phyloP scores from a whole-genome alignment of 345 rosid genomes.

The Pelargonium nanum region DNA sequence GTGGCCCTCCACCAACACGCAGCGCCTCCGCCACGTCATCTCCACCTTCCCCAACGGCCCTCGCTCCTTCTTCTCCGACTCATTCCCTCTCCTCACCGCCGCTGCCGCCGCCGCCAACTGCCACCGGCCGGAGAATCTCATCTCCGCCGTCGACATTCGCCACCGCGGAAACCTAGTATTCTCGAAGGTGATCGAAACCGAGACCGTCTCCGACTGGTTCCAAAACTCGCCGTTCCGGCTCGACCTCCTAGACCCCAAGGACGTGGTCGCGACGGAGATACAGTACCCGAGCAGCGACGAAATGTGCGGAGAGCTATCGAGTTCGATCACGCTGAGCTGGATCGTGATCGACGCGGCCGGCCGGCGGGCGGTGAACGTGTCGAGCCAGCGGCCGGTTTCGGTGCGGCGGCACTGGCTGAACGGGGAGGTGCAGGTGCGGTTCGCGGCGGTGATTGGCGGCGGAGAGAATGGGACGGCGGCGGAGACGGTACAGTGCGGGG shows the following conservation, averaged over 20 bases:
- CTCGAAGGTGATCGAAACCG: slow-evolving; percentile 10
- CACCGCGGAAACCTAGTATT: slow-evolving; percentile 8
- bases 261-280: slow-evolving; percentile 10
- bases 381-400: slow-evolving; percentile 9
- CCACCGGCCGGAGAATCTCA: neutral
- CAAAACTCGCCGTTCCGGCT: slow-evolving; percentile 14
- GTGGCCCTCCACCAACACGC: slow-evolving; percentile 64
- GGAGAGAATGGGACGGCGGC: slow-evolving; percentile 11
- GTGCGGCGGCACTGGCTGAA: slow-evolving; percentile 11
- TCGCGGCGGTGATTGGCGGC: slow-evolving; percentile 10
- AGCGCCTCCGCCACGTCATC: slow-evolving; percentile 25
- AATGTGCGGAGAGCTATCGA: slow-evolving; percentile 2
- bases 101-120: neutral
- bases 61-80: slow-evolving; percentile 65
- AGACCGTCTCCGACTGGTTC: slow-evolving; percentile 13
- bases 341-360: slow-evolving; percentile 13
- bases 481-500: slow-evolving; percentile 36
- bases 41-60: slow-evolving; percentile 36
- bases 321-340: slow-evolving; percentile 16
- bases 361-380: slow-evolving; percentile 10
- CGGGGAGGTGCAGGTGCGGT: slow-evolving; percentile 9
- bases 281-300: neutral
- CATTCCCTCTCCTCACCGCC: slow-evolving; percentile 24
- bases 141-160: slow-evolving; percentile 17
- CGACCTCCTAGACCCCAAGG: slow-evolving; percentile 14